Percentiles rank a stretch among this genome's conserved stretches.
These are phyloP conservation scores for Eucommia ulmoides DNA, from an alignment of 257 asterid species.

Conservation along the genomic window DNA sequence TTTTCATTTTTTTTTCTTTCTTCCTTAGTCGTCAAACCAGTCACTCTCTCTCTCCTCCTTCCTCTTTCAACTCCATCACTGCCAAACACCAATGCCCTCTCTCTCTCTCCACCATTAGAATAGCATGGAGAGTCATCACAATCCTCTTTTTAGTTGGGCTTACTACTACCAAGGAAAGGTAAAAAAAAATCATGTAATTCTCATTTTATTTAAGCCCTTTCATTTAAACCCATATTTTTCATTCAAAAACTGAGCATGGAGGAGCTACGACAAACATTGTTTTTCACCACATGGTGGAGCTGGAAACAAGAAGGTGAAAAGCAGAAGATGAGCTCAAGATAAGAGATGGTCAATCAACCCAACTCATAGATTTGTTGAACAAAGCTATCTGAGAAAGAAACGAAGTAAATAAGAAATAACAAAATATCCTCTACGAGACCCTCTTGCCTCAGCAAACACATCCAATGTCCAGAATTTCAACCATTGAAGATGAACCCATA, in stretches of 20 bases:
- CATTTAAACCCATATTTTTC: no score
- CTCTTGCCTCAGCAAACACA: slow-evolving; percentile 36
- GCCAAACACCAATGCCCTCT: no score
- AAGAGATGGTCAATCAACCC: slow-evolving; percentile 46
- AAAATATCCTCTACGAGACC: slow-evolving; percentile 26
- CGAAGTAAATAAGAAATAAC: slow-evolving; percentile 53
- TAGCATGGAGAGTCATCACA: slow-evolving; percentile 50
- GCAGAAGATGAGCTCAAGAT: slow-evolving; percentile 55
- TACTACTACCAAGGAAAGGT: slow-evolving; percentile 70
- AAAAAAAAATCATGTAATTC: neutral
- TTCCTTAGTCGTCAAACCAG: no score
- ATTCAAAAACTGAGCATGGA: slow-evolving; percentile 76
- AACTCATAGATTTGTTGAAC: slow-evolving; percentile 36
- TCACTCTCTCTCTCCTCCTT: no score
- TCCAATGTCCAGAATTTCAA: slow-evolving; percentile 42
- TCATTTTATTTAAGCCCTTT: no score
- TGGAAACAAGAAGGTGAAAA: slow-evolving; percentile 39
- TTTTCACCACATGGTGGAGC: slow-evolving; percentile 47
- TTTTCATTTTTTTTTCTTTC: no score
- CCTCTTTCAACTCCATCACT: no score
- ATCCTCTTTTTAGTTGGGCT: slow-evolving; percentile 49
- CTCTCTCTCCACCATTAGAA: neutral
- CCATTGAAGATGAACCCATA: slow-evolving; percentile 56
- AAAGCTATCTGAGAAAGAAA: slow-evolving; percentile 39
- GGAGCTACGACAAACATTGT: slow-evolving; percentile 47